Evolutionary conservation across 495 filamentous ascomycete species (phyloP), one percentile per base, ranked within the genome.

Genomic region (Penicillium mononematosum): DNA sequence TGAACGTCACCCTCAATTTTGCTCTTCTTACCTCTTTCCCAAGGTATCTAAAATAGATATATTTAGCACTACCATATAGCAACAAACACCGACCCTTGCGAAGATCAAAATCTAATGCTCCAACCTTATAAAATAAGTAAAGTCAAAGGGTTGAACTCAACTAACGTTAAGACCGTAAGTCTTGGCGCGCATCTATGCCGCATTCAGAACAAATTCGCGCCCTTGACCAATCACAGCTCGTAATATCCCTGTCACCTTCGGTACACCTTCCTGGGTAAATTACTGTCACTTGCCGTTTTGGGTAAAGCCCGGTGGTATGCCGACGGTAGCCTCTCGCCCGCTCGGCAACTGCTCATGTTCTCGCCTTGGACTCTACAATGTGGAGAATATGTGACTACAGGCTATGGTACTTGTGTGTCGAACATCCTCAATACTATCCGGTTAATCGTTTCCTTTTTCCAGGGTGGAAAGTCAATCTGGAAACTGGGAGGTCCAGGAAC

Each of bases 141-240:
- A 39, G 2, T n/a, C 5, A n/a, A 17, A 39, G 6, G 6, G 16
- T 39, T 17, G 36, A 39, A 17, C 6, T 39, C 34, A 34, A 14
- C 31, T 11, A 17, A 39, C n/a, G 36, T 39, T 16, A 39, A 17
- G 7, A 4, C 7, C 11, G 10, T n/a, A 12, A 41, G 14, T 57
- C 59, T 45, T 51, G 34, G 47, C 56, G 31, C 56, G 31, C 24
- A 59, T 56, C 44, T 10, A 49, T 63, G 42, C 60, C 60, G 60
- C 60, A 46, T 62, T 58, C 56, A 38, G 59, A 20, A 1, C 38
- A n/a, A 8, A 22, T 27, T 25, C n/a, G 14, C 32, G 36, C 5
- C 27, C 6, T 5, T n/a, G 17, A 7, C 59, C 47, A 58, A 58
- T 62, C 45, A 58, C 4, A 50, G 14, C 27, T 1, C 3, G 20